These are phyloP conservation scores for Carex littledalei DNA, from an alignment of 176 grass and related monocot genomes.

Conservation along the genomic window DNA sequence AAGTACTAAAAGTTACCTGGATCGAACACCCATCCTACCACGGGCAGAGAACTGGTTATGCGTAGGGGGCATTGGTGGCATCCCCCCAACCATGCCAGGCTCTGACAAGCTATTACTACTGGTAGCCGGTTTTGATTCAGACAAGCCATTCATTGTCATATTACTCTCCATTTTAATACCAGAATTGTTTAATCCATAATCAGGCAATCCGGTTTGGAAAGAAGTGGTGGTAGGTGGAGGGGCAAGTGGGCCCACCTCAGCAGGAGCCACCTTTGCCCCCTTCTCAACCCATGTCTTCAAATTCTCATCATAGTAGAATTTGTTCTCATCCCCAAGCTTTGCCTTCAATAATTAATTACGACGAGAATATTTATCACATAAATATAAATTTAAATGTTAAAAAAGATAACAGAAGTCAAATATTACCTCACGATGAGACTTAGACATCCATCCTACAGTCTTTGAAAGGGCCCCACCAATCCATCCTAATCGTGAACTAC, in stretches of 20 bases:
- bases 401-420: neutral
- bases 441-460: conserved; percentile 73
- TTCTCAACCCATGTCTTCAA: conserved; percentile 97
- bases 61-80: conserved; percentile 71
- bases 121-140: conserved; percentile 30
- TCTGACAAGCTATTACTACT: conserved; percentile 27
- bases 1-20: conserved; percentile 42
- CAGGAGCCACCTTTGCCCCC: conserved; percentile 60
- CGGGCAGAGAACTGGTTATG: conserved; percentile 94
- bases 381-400: neutral
- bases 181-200: conserved; percentile 56
- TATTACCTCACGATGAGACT: conserved; percentile 72
- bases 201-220: conserved; percentile 58
- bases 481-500: conserved; percentile 79
- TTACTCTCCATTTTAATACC: conserved; percentile 26
- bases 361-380: conserved; percentile 9
- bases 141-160: conserved; percentile 31
- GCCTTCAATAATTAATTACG: conserved; percentile 47
- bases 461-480: conserved; percentile 72
- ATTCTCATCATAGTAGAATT: conserved; percentile 95
- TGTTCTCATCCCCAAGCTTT: conserved; percentile 86
- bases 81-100: conserved; percentile 33
- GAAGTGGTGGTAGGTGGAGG: conserved; percentile 69
- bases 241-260: conserved; percentile 55
- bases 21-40: conserved; percentile 76